Evolutionary conservation across 108 stramenopile genomes (phyloP).

Genomic region (Schizochytrium sp.): DNA sequence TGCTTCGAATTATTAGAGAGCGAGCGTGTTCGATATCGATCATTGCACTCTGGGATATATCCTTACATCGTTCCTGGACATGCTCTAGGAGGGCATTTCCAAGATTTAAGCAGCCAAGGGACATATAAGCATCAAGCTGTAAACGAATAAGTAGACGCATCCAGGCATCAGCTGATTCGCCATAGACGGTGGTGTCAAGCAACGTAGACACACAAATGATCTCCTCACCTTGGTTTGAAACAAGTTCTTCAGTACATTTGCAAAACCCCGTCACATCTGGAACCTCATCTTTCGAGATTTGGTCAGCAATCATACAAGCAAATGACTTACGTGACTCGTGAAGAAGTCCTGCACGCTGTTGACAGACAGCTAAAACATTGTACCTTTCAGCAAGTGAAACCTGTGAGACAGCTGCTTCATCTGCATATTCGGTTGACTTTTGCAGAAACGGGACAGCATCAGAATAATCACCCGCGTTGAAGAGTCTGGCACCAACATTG

Average conservation of each 20-base stretch:
- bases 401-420: background rate
- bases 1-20: background rate
- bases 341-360: background rate
- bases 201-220: no score
- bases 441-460: background rate
- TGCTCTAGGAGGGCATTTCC: background rate
- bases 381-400: background rate
- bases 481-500: background rate
- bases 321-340: background rate
- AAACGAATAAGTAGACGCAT: background rate
- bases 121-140: background rate
- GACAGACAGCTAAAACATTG: constrained; percentile 10
- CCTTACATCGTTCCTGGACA: background rate
- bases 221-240: background rate
- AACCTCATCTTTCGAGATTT: background rate
- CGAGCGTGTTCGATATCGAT: constrained; percentile 7
- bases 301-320: background rate
- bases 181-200: no score
- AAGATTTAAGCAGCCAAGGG: background rate
- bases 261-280: constrained; percentile 5
- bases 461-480: background rate
- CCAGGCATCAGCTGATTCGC: background rate
- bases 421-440: background rate
- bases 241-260: background rate
- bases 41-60: background rate